phyloP scores from a whole-genome alignment of 2,329 filamentous ascomycete species.

The Bretziella fagacearum region DNA sequence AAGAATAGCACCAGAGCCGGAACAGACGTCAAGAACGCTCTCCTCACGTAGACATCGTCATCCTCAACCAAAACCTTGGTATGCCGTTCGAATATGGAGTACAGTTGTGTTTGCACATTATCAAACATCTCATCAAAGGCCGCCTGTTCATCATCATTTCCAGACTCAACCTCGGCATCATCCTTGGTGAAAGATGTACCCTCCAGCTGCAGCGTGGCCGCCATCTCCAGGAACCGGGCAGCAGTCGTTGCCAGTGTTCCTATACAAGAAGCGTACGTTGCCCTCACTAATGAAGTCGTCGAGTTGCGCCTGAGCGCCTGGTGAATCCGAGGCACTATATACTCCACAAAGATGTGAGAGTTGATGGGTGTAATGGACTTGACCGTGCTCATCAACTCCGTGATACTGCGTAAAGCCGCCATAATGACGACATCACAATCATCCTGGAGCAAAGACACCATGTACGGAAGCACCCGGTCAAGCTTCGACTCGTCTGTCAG shows the following conservation, averaged over 20 bases:
- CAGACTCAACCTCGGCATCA: constrained; percentile 65
- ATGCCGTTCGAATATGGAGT: constrained; percentile 70
- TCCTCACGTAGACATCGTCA: constrained; percentile 63
- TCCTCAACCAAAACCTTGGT: constrained; percentile 85
- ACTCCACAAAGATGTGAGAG: constrained; percentile 51
- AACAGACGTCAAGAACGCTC: constrained; percentile 83
- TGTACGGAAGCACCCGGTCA: constrained; percentile 79
- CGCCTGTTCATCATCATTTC: constrained; percentile 41
- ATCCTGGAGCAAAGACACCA: constrained; percentile 69
- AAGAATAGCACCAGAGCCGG: constrained; percentile 91
- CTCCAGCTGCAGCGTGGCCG: constrained; percentile 71
- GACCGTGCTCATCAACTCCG: constrained; percentile 75
- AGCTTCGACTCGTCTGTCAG: constrained; percentile 91
- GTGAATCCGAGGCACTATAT: constrained; percentile 48
- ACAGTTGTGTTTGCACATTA: constrained; percentile 63
- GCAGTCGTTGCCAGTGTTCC: constrained; percentile 78
- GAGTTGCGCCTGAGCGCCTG: constrained; percentile 20
- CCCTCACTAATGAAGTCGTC: constrained; percentile 56
- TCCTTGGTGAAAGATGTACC: constrained; percentile 54
- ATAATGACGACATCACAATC: constrained; percentile 70
- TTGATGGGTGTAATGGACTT: constrained; percentile 69
- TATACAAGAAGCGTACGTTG: constrained; percentile 83
- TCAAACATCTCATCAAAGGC: constrained; percentile 76
- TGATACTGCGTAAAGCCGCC: constrained; percentile 69
- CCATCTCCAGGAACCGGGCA: constrained; percentile 72